Evolutionary conservation across 805 yeast species (phyloP).

Genomic region (Saccharomycodes ludwigii): DNA sequence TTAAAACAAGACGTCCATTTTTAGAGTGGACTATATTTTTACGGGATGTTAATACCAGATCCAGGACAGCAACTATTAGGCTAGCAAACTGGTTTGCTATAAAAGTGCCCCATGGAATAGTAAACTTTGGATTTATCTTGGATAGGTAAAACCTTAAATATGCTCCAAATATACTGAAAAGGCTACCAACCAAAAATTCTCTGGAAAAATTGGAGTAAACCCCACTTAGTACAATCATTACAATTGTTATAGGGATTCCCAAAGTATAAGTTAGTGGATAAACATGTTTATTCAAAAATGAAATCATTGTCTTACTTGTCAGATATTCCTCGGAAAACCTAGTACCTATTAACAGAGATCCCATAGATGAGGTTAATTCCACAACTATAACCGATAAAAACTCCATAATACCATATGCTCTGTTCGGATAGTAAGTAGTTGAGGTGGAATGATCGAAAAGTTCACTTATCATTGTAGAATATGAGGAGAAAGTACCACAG

Average conservation of each 20-base stretch:
- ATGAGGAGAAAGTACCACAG: slow-evolving; percentile 76
- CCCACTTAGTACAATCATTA: slow-evolving; percentile 20
- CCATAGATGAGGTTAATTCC: slow-evolving; percentile 48
- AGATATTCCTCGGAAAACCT: slow-evolving; percentile 23
- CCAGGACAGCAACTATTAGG: slow-evolving; percentile 30
- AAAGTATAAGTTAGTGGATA: slow-evolving; percentile 1
- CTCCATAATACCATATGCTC: slow-evolving; percentile 73
- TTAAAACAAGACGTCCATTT: slow-evolving; percentile 1
- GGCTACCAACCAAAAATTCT: slow-evolving; percentile 52
- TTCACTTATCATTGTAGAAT: slow-evolving; percentile 40
- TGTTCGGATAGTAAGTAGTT: slow-evolving; percentile 35
- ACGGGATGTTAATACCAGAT: slow-evolving; percentile 18
- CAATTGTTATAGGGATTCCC: slow-evolving; percentile 15
- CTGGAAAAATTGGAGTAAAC: slow-evolving; percentile 35
- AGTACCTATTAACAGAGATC: slow-evolving; percentile 48
- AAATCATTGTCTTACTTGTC: neutral
- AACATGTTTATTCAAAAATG: neutral
- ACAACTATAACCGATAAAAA: slow-evolving; percentile 49
- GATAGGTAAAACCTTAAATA: slow-evolving; percentile 44
- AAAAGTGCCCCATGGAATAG: slow-evolving; percentile 47
- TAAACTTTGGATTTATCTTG: slow-evolving; percentile 30
- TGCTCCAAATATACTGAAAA: slow-evolving; percentile 67
- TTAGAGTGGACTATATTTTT: neutral
- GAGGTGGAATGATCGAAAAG: slow-evolving; percentile 21
- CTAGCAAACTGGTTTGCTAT: slow-evolving; percentile 37